Evolutionary conservation across 169 alveolate species (phyloP), one percentile per base, ranked within the genome.

Genomic region (Cryptosporidium bovis): DNA sequence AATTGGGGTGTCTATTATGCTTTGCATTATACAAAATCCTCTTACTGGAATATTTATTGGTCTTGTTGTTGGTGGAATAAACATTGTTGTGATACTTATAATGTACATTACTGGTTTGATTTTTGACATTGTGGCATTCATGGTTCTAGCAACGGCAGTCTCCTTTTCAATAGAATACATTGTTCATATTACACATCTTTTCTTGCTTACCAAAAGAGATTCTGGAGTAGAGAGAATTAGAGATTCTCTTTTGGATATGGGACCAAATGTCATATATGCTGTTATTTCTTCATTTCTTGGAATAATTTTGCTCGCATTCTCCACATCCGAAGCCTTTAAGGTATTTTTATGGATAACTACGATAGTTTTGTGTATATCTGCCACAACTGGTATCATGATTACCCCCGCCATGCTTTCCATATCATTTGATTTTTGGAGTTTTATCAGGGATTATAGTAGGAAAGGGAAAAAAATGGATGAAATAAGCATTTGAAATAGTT

Each of bases 321-420:
- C 87, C 15, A 77, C 87, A 8, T 77, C 87, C 36, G 87, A 77
- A 46, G 40, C 87, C 3, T 77, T 77, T 27, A 77, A 77, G n/a
- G 87, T 77, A 1, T 77, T 77, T 77, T 60, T 77, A 6, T 77
- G 87, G 87, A 77, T 77, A 33, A 77, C 87, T 7, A 77, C 87
- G 5, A 77, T 77, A 24, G 87, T 77, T 62, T 33, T 77, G 20
- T 77, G 87, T 40, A 71, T 77, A 12, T 77, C 87, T 60, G 87
- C 87, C 5, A 77, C 31, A 3, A 31, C 71, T 24, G 87, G 87
- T 15, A 77, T 77, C n/a, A 77, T 77, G 71, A 77, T 77, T 27
- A 64, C 87, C 5, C 87, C 87, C 0, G 87, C 87, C 24, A 20
- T 77, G 6, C 64, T 77, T n/a, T 77, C 87, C n/a, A 77, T 77